Conservation (phyloP, 2,329 filamentous ascomycete species). For the Emergomyces africanus region DNA sequence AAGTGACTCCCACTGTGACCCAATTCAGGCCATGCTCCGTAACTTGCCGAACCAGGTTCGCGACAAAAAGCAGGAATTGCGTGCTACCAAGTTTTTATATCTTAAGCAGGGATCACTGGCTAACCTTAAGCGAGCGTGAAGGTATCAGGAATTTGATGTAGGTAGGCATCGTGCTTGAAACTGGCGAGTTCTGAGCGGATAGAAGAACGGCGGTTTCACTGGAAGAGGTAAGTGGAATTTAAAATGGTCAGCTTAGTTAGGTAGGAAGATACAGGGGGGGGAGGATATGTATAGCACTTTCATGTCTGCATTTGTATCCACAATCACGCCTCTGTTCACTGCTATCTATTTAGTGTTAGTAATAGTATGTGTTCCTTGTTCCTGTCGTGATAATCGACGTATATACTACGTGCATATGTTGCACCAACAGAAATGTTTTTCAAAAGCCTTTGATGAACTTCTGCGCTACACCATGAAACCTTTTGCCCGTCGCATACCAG, state of each 20-base stretch:
- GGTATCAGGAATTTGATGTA: background rate
- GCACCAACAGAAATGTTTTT: background rate
- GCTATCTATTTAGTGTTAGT: background rate
- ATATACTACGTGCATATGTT: background rate
- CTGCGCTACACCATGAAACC: no score
- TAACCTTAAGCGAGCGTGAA: background rate
- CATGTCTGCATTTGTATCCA: background rate
- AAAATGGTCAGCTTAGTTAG: background rate
- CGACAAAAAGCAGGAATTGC: background rate
- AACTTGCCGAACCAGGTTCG: constrained; percentile 7
- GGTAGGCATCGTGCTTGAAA: background rate
- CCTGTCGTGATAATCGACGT: background rate
- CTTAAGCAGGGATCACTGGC: background rate
- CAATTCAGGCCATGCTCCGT: constrained; percentile 4
- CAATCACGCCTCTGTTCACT: background rate
- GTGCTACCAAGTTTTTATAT: background rate
- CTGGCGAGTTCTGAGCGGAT: background rate
- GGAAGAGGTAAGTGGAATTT: background rate
- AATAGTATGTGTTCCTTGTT: background rate
- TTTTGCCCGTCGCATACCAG: no score
- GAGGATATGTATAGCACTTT: no score
- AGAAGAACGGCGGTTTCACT: background rate
- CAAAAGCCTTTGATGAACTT: no score
- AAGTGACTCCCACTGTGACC: constrained; percentile 6
- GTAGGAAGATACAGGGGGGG: background rate